A percentile compares a stretch with the other conserved stretches of the same genome.
Conservation (phyloP, 139 green algal species). For the Dunaliella primolecta region DNA sequence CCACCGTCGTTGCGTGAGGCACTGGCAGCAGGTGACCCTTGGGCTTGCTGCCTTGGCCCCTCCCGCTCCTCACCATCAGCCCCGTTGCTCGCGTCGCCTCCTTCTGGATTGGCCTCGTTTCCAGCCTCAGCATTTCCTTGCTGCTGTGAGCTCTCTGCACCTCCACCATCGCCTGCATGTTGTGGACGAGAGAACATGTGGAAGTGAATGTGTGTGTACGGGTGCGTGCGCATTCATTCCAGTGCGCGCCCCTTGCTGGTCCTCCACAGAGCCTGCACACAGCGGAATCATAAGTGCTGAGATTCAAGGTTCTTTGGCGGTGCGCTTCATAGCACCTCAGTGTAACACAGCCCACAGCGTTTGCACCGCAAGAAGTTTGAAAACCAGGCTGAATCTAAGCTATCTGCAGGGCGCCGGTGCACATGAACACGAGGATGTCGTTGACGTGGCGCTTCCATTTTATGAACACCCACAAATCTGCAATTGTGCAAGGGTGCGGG, state of each 20-base stretch:
- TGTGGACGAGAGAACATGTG: neutral
- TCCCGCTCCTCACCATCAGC: conserved; percentile 13
- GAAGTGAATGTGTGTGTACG: neutral
- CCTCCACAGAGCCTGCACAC: neutral
- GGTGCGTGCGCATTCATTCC: neutral
- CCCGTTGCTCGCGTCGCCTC: conserved; percentile 16
- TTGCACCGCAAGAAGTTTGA: no score
- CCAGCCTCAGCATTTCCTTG: neutral
- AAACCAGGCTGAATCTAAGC: no score
- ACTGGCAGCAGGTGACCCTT: neutral
- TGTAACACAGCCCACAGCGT: no score
- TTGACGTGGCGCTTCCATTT: no score
- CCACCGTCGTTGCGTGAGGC: neutral
- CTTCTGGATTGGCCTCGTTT: conserved; percentile 11
- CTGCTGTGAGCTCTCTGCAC: neutral
- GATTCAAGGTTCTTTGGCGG: neutral
- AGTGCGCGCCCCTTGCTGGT: neutral
- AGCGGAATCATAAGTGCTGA: neutral
- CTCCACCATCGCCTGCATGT: neutral
- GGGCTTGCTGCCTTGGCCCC: neutral
- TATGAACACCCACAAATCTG: no score
- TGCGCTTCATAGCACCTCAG: no score
- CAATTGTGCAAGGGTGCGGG: no score
- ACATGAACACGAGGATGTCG: no score
- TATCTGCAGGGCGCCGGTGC: no score